Conservation (phyloP, 1,139 yeast species). For the Groenewaldozyma auringiensis region DNA sequence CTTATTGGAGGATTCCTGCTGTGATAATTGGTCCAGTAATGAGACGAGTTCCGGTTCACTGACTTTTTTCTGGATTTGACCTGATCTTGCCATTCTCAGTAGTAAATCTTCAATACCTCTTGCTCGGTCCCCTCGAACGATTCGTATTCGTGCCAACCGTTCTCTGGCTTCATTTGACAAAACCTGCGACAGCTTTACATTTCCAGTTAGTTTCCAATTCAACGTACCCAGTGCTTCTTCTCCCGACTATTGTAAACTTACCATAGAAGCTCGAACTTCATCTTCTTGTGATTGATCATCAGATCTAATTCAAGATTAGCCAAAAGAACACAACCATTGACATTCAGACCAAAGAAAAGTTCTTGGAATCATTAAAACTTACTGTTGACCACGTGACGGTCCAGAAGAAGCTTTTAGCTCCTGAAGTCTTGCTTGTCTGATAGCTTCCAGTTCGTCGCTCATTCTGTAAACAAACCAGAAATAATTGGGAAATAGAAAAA, state of each 20-base stretch:
- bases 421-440: constrained; percentile 78
- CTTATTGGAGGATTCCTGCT: constrained; percentile 53
- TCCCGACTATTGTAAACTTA: constrained; percentile 13
- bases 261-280: constrained; percentile 31
- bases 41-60: constrained; percentile 75
- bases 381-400: neutral
- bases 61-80: constrained; percentile 65
- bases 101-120: constrained; percentile 81
- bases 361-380: neutral
- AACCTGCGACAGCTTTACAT: constrained; percentile 50
- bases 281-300: constrained; percentile 20
- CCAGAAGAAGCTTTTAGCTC: constrained; percentile 46
- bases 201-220: no score
- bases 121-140: constrained; percentile 90
- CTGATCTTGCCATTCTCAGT: constrained; percentile 65
- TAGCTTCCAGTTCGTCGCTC: constrained; percentile 79
- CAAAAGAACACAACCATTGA: no score
- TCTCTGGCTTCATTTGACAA: constrained; percentile 81
- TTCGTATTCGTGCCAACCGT: constrained; percentile 73
- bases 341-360: no score
- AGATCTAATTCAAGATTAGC: no score
- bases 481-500: no score
- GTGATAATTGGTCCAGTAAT: constrained; percentile 72
- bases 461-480: no score
- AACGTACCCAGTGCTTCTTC: no score